Evolutionary conservation across 257 asterid species (phyloP).

Genomic region (Nicotiana obtusifolia): DNA sequence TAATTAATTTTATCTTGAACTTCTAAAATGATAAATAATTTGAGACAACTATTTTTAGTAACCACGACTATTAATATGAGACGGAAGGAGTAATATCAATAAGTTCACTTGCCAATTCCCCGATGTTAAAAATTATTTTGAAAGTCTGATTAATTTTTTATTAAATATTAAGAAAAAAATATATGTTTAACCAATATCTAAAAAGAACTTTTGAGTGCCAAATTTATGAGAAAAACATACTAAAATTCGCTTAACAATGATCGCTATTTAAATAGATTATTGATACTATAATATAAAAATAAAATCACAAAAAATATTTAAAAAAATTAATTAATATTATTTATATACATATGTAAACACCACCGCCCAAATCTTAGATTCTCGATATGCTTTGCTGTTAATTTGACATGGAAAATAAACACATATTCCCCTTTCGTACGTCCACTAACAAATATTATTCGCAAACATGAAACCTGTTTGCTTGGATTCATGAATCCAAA

Average conservation of each 20-base stretch:
- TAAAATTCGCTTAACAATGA: neutral
- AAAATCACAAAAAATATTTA: neutral
- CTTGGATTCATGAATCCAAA: slow-evolving; percentile 5
- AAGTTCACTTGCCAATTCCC: too few species aligned
- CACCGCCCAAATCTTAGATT: slow-evolving; percentile 4
- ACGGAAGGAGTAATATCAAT: too few species aligned
- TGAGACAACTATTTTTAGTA: too few species aligned
- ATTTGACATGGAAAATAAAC: neutral
- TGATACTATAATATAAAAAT: neutral
- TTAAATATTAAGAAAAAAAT: too few species aligned
- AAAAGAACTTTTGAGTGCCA: neutral
- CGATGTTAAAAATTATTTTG: too few species aligned
- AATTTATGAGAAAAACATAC: neutral
- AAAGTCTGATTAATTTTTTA: neutral
- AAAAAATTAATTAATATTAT: too few species aligned
- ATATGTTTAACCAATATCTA: neutral
- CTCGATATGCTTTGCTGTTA: slow-evolving; percentile 8
- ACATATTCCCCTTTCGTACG: neutral
- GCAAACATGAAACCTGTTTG: neutral
- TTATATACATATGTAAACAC: neutral
- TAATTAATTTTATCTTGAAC: too few species aligned
- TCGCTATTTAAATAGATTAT: neutral
- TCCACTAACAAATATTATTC: neutral
- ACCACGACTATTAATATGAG: too few species aligned
- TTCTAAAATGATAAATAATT: too few species aligned